phyloP scores from a whole-genome alignment of 1,284 basidiomycete species.

The Porphyrellus sp. region DNA sequence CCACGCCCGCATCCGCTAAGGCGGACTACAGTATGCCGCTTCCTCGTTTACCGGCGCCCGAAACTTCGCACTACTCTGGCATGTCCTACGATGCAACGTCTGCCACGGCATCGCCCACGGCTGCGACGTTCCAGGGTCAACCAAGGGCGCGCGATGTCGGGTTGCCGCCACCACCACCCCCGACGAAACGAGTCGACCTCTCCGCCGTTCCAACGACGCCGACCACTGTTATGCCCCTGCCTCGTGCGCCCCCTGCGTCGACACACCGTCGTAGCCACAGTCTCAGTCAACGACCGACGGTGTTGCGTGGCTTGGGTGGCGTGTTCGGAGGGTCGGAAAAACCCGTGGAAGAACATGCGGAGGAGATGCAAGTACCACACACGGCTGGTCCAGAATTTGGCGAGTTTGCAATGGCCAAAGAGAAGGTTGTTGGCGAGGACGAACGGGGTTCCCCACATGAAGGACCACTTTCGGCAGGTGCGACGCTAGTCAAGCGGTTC shows the following conservation, averaged over 20 bases:
- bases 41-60: constrained; percentile 77
- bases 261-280: constrained; percentile 73
- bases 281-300: constrained; percentile 66
- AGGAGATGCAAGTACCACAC: constrained; percentile 42
- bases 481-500: constrained; percentile 72
- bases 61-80: constrained; percentile 73
- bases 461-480: constrained; percentile 50
- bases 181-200: constrained; percentile 35
- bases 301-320: constrained; percentile 38
- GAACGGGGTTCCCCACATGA: constrained; percentile 22
- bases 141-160: constrained; percentile 56
- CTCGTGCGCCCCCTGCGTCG: constrained; percentile 62
- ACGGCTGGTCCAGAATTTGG: constrained; percentile 59
- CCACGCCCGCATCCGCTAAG: constrained; percentile 35
- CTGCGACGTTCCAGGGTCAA: constrained; percentile 53
- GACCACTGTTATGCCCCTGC: constrained; percentile 38
- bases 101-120: constrained; percentile 50
- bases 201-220: constrained; percentile 38
- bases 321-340: constrained; percentile 49
- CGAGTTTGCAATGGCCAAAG: constrained; percentile 44
- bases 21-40: constrained; percentile 81
- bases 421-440: constrained; percentile 35
- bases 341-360: constrained; percentile 41
- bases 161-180: constrained; percentile 22
- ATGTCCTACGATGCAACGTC: constrained; percentile 66